A percentile compares a stretch with the other conserved stretches of the same genome.
phyloP scores from a whole-genome alignment of 345 rosid genomes.

The Eucalyptus leucophloia region DNA sequence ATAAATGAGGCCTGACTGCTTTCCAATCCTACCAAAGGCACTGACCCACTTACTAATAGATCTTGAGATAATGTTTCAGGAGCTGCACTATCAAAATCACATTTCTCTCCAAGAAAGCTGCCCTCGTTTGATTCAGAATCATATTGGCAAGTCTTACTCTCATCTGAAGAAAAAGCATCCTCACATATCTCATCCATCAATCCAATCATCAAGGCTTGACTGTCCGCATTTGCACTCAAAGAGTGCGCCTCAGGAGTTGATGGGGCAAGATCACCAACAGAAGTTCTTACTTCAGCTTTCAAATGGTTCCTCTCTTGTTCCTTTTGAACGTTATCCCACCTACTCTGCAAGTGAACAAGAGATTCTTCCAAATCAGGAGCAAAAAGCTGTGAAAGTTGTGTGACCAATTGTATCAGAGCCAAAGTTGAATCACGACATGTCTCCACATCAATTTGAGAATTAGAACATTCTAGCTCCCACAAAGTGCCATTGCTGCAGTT shows the following conservation, averaged over 20 bases:
- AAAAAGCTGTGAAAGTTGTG: slow-evolving; percentile 73
- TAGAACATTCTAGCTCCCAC: slow-evolving; percentile 77
- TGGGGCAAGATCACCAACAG: slow-evolving; percentile 3
- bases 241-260: slow-evolving; percentile 26
- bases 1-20: slow-evolving; percentile 39
- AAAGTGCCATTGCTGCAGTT: slow-evolving; percentile 39
- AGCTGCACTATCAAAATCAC: slow-evolving; percentile 18
- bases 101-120: slow-evolving; percentile 23
- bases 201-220: slow-evolving; percentile 19
- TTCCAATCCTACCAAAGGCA: slow-evolving; percentile 28
- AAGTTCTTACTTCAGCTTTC: slow-evolving; percentile 11
- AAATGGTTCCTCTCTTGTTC: slow-evolving; percentile 27
- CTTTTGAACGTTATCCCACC: slow-evolving; percentile 63
- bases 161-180: slow-evolving; percentile 53
- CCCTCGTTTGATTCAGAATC: slow-evolving; percentile 24
- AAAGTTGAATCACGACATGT: slow-evolving; percentile 84
- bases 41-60: slow-evolving; percentile 22
- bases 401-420: slow-evolving; percentile 61
- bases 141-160: slow-evolving; percentile 14
- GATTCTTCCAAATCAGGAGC: slow-evolving; percentile 94
- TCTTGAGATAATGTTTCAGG: slow-evolving; percentile 17
- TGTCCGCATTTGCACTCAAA: slow-evolving; percentile 9
- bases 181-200: slow-evolving; percentile 78
- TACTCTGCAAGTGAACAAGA: slow-evolving; percentile 66
- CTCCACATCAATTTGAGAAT: slow-evolving; percentile 51